phyloP scores from a whole-genome alignment of 768 basidiomycete genomes.

The Mrakia gelida region DNA sequence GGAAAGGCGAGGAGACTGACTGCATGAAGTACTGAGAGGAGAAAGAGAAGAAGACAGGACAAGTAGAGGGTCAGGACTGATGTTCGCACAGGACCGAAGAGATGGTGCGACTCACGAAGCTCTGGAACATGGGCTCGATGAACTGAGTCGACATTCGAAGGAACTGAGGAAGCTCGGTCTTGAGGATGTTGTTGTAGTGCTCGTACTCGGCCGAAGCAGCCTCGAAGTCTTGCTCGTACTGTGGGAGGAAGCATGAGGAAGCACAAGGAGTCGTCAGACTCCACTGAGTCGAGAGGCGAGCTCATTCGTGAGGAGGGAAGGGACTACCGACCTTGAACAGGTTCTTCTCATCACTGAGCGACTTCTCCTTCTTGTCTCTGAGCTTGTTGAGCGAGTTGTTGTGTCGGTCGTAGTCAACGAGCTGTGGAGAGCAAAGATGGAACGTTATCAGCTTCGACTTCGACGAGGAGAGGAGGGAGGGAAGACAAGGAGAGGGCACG shows the following conservation, averaged over 20 bases:
- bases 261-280: neutral
- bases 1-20: conserved; percentile 52
- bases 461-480: no score
- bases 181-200: conserved; percentile 81
- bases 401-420: conserved; percentile 90
- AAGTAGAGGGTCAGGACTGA: neutral
- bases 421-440: conserved; percentile 46
- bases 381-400: conserved; percentile 94
- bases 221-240: conserved; percentile 97
- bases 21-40: conserved; percentile 81
- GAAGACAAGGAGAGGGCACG: neutral
- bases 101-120: conserved; percentile 51
- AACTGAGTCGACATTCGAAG: conserved; percentile 80
- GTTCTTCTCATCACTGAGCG: conserved; percentile 91
- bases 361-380: conserved; percentile 97
- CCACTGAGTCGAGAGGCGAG: neutral
- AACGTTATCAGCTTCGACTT: neutral
- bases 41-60: neutral
- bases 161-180: conserved; percentile 90
- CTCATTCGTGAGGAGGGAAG: neutral
- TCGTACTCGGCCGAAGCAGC: conserved; percentile 88
- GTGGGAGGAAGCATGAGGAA: neutral
- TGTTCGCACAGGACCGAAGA: neutral
- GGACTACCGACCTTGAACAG: conserved; percentile 75
- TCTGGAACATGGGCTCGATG: conserved; percentile 96